These are phyloP conservation scores for Microbotryum violaceum DNA, from an alignment of 1,284 basidiomycete species.

Conservation along the genomic window DNA sequence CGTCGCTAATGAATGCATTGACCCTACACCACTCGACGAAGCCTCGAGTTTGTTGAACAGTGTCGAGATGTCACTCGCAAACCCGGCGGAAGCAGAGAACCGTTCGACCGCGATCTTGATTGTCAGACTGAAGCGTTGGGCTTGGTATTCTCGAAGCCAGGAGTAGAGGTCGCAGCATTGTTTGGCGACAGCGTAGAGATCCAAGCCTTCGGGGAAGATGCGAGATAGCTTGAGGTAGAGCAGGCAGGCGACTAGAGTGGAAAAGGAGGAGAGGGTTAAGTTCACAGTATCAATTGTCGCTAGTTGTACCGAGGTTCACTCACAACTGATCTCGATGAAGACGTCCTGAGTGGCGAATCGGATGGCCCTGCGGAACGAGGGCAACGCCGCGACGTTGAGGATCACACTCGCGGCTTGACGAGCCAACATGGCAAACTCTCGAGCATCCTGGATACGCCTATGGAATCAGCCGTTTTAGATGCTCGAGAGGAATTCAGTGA, in stretches of 20 bases:
- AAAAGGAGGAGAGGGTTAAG: not conserved
- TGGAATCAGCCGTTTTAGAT: no score
- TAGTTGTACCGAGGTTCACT: not conserved
- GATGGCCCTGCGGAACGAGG: not conserved
- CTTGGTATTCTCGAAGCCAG: conserved; percentile 4
- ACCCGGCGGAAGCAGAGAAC: conserved; percentile 1
- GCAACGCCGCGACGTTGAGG: not conserved
- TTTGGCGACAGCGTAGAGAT: not conserved
- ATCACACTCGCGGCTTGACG: not conserved
- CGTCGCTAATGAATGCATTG: not conserved
- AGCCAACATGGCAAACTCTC: conserved; percentile 10
- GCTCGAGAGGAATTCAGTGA: no score
- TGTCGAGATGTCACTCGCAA: not conserved
- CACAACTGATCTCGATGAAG: conserved; percentile 9
- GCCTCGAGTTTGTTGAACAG: not conserved
- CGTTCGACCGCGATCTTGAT: conserved; percentile 10
- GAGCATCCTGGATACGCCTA: not conserved
- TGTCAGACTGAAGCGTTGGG: conserved; percentile 12
- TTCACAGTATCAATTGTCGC: not conserved
- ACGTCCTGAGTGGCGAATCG: not conserved
- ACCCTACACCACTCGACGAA: not conserved
- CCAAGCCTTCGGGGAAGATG: conserved; percentile 8
- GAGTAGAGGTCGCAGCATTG: conserved; percentile 2
- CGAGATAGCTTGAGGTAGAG: conserved; percentile 15
- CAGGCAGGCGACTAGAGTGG: not conserved